Percentiles rank a stretch among this genome's conserved stretches.
phyloP scores from a whole-genome alignment of 2,329 filamentous ascomycete genomes.

The Setomelanomma holmii region DNA sequence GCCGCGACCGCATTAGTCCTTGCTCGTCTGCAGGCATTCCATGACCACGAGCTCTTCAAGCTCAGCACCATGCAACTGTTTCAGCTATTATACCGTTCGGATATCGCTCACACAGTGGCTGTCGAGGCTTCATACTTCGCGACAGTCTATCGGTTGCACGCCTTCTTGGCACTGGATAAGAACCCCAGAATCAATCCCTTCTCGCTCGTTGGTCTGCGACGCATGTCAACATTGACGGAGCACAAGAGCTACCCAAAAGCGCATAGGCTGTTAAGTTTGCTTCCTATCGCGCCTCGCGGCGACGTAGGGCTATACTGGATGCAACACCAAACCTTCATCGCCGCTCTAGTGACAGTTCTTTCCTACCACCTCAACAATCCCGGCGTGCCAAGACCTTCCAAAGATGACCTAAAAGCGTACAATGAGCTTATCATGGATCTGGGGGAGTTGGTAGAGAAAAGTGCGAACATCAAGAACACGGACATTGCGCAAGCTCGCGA shows the following conservation, averaged over 20 bases:
- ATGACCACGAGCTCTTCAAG: constrained; percentile 30
- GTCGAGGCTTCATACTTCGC: constrained; percentile 36
- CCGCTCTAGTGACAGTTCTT: constrained; percentile 31
- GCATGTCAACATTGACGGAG: constrained; percentile 17
- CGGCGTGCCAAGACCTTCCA: constrained; percentile 4
- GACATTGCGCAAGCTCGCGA: constrained; percentile 19
- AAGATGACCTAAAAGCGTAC: constrained; percentile 14
- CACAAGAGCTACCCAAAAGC: constrained; percentile 25
- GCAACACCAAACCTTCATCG: constrained; percentile 18
- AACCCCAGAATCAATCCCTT: constrained; percentile 27
- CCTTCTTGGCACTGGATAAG: constrained; percentile 20
- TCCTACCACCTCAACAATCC: constrained; percentile 23
- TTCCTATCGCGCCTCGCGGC: constrained; percentile 24
- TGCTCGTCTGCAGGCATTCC: constrained; percentile 17
- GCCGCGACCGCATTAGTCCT: constrained; percentile 11
- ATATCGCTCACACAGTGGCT: constrained; percentile 26
- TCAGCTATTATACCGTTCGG: constrained; percentile 33
- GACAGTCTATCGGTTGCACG: constrained; percentile 28
- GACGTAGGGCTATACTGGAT: constrained; percentile 31
- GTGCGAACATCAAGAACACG: constrained; percentile 10
- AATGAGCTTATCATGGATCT: constrained; percentile 17
- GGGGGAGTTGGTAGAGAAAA: constrained; percentile 13
- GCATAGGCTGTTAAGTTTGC: constrained; percentile 21
- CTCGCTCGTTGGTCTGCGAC: constrained; percentile 18
- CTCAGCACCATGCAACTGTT: constrained; percentile 21